phyloP scores from a whole-genome alignment of 768 basidiomycete species.

The Gymnopilus junonius region DNA sequence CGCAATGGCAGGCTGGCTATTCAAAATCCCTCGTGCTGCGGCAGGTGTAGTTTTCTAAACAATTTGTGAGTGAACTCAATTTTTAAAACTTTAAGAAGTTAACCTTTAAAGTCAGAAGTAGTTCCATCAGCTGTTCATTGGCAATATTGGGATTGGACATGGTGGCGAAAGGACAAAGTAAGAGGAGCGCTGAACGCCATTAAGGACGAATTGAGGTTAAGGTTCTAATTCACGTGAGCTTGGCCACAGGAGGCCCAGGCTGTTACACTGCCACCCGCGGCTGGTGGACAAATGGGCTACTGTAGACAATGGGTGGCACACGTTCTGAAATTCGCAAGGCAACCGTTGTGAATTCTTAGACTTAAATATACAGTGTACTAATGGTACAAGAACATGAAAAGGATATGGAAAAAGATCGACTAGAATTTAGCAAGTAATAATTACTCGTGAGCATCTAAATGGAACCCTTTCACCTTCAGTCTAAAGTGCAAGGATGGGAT shows the following conservation, averaged over 20 bases:
- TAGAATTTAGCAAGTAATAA: neutral
- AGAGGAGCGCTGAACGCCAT: neutral
- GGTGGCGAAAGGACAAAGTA: neutral
- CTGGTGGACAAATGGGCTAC: too few relatives aligned
- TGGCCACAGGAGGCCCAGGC: too few relatives aligned
- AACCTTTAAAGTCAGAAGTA: slow-evolving; percentile 78
- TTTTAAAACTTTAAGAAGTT: neutral
- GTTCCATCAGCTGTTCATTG: slow-evolving; percentile 71
- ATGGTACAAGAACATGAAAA: too few relatives aligned
- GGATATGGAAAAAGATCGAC: too few relatives aligned
- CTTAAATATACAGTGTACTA: too few relatives aligned
- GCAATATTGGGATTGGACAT: slow-evolving; percentile 60
- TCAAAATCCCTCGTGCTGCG: slow-evolving; percentile 70
- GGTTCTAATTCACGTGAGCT: neutral
- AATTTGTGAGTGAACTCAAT: slow-evolving; percentile 1
- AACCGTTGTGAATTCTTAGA: too few relatives aligned
- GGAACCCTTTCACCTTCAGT: slow-evolving; percentile 17
- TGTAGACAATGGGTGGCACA: too few relatives aligned
- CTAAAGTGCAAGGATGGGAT: slow-evolving; percentile 21
- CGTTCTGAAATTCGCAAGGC: too few relatives aligned
- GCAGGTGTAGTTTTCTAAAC: slow-evolving; percentile 74
- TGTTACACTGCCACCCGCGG: too few relatives aligned
- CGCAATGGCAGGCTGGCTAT: slow-evolving; percentile 74
- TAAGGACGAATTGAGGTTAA: neutral
- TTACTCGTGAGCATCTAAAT: slow-evolving; percentile 4